Percentiles rank a stretch among this genome's conserved stretches.
These are phyloP conservation scores for Trichoderma hamatum DNA, from an alignment of 2,329 filamentous ascomycete genomes.

Conservation along the genomic window DNA sequence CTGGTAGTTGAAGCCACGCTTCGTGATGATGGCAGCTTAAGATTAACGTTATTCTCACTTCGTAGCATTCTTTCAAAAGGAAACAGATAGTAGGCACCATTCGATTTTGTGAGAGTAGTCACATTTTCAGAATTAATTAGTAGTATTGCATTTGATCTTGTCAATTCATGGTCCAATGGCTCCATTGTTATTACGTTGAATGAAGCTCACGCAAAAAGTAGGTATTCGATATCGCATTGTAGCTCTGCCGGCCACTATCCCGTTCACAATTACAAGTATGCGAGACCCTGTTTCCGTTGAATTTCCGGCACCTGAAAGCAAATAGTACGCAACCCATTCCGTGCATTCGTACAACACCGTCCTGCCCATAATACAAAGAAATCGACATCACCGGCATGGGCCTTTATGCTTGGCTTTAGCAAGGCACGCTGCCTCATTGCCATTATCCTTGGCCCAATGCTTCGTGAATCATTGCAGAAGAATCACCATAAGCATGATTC, in stretches of 20 bases:
- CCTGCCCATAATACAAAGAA: constrained; percentile 45
- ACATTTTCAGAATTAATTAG: background rate
- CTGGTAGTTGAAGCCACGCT: background rate
- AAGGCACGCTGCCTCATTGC: constrained; percentile 6
- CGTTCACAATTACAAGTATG: constrained; percentile 39
- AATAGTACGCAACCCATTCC: constrained; percentile 45
- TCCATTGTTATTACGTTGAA: constrained; percentile 23
- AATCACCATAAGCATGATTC: constrained; percentile 19
- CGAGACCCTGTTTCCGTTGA: constrained; percentile 41
- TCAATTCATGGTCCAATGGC: constrained; percentile 22
- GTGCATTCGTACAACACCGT: constrained; percentile 50
- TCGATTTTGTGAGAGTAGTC: background rate
- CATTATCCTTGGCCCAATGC: constrained; percentile 10
- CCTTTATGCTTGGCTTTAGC: background rate
- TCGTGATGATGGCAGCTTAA: background rate
- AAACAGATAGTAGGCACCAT: background rate
- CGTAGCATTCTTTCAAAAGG: background rate
- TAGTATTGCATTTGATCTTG: constrained; percentile 3
- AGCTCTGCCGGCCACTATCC: constrained; percentile 37
- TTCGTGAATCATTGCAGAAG: constrained; percentile 22
- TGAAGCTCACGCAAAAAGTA: constrained; percentile 18
- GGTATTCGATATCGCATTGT: constrained; percentile 25
- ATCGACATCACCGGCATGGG: constrained; percentile 31
- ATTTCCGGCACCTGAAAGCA: constrained; percentile 40
- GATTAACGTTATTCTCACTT: background rate